Evolutionary conservation across 2,329 filamentous ascomycete genomes (phyloP).

Genomic region (Aspergillus tamarii): DNA sequence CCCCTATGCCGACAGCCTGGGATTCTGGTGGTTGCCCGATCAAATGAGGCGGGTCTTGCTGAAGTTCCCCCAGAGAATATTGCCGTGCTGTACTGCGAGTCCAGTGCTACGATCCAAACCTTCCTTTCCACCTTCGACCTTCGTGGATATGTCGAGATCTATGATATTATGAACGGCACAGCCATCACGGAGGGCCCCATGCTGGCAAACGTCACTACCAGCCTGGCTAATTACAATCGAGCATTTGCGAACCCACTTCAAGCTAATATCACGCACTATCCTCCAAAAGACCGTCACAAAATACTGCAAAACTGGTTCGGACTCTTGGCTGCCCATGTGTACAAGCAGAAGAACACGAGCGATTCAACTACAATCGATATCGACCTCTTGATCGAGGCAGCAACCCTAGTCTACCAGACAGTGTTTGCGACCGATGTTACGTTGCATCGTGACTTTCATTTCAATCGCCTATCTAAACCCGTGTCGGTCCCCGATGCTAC

Average conservation of each 20-base stretch:
- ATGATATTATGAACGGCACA: conserved; percentile 11
- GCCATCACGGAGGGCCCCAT: conserved; percentile 16
- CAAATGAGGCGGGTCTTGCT: neutral
- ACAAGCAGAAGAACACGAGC: conserved; percentile 10
- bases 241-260: conserved; percentile 8
- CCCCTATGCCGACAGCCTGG: neutral
- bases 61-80: neutral
- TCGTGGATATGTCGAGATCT: conserved; percentile 16
- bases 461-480: conserved; percentile 4
- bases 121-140: conserved; percentile 18
- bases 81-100: conserved; percentile 17
- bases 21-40: conserved; percentile 6
- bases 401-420: conserved; percentile 19
- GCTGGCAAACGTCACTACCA: conserved; percentile 20
- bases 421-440: conserved; percentile 21
- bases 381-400: conserved; percentile 8
- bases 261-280: neutral
- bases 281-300: conserved; percentile 4
- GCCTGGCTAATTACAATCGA: conserved; percentile 18
- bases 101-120: conserved; percentile 16
- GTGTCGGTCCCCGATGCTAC: conserved; percentile 5
- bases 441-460: conserved; percentile 20
- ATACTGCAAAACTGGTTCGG: conserved; percentile 15
- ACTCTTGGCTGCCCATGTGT: conserved; percentile 16
- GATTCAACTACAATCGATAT: neutral